These are phyloP conservation scores for Dipodascus albidus DNA, from an alignment of 805 yeast genomes.

Conservation along the genomic window DNA sequence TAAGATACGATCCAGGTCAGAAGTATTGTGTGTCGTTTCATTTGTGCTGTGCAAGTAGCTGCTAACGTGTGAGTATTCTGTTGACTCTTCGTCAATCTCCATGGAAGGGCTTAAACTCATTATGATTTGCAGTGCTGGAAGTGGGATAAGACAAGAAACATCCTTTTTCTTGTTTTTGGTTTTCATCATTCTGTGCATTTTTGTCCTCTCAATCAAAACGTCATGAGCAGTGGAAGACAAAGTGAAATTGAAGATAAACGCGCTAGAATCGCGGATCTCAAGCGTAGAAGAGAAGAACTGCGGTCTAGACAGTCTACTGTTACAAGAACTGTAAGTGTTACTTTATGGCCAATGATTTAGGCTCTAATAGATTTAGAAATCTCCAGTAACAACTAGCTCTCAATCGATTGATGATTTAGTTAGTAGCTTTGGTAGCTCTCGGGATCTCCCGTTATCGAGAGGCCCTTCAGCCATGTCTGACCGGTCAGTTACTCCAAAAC, in stretches of 20 bases:
- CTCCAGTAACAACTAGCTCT: conserved; percentile 5
- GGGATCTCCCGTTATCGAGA: background rate
- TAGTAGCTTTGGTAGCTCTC: conserved; percentile 14
- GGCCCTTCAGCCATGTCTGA: conserved; percentile 5
- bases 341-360: background rate
- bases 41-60: background rate
- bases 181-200: background rate
- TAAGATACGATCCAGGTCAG: conserved; percentile 44
- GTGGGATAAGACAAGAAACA: too few species aligned
- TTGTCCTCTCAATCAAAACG: background rate
- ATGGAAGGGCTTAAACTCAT: background rate
- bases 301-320: conserved; percentile 13
- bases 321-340: background rate
- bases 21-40: background rate
- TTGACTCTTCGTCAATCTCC: background rate
- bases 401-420: conserved; percentile 21
- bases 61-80: background rate
- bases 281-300: conserved; percentile 31
- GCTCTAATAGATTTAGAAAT: background rate
- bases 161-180: background rate
- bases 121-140: background rate
- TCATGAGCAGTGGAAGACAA: conserved; percentile 21
- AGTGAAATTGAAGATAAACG: conserved; percentile 43
- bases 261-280: conserved; percentile 39
- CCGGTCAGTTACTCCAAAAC: conserved; percentile 3